Conservation (phyloP, 495 filamentous ascomycete species). For the Tuber magnatum region DNA sequence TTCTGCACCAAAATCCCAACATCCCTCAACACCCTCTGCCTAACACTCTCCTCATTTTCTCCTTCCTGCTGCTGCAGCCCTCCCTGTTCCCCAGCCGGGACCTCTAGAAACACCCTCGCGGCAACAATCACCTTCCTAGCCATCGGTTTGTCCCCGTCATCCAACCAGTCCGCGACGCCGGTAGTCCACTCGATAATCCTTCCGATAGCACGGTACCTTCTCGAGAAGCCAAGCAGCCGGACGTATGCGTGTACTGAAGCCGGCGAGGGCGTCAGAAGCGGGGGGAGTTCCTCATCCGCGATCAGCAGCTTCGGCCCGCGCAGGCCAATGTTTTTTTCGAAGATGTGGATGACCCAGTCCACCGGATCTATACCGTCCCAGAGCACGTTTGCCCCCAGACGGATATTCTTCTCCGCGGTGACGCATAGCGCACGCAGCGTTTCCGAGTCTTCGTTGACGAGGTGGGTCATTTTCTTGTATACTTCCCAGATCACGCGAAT, state of each 20-base stretch:
- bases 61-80: constrained; percentile 6
- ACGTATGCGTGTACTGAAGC: constrained; percentile 31
- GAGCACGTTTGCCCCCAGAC: neutral
- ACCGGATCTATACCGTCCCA: constrained; percentile 21
- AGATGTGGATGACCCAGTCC: constrained; percentile 15
- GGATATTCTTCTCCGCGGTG: constrained; percentile 12
- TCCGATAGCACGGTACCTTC: constrained; percentile 10
- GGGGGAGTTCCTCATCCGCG: constrained; percentile 1
- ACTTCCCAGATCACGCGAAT: constrained; percentile 22
- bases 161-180: neutral
- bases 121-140: constrained; percentile 29
- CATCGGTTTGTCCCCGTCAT: constrained; percentile 5
- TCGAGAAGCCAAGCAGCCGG: constrained; percentile 22
- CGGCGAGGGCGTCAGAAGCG: constrained; percentile 6
- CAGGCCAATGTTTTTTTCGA: constrained; percentile 10
- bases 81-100: constrained; percentile 1
- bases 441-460: constrained; percentile 8
- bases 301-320: neutral
- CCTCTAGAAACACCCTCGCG: constrained; percentile 24
- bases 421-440: constrained; percentile 33
- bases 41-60: constrained; percentile 10
- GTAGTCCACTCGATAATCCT: constrained; percentile 12
- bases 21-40: constrained; percentile 6
- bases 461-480: constrained; percentile 20
- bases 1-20: neutral